phyloP scores from a whole-genome alignment of 805 yeast genomes.

The Lipomyces anomalus region DNA sequence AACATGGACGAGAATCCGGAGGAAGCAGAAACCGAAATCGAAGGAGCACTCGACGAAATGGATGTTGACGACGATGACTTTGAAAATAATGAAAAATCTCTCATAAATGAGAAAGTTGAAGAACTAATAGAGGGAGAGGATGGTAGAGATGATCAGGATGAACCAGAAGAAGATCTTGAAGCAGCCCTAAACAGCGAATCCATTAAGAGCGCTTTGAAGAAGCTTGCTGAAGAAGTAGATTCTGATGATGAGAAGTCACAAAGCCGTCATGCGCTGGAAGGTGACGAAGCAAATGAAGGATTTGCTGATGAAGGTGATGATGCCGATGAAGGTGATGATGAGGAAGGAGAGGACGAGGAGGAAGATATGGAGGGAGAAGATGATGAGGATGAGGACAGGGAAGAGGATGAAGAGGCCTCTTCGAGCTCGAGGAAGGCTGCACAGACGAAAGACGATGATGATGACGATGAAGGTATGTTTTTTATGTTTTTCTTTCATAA shows the following conservation, averaged over 20 bases:
- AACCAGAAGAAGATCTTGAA: background rate
- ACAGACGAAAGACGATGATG: conserved; percentile 7
- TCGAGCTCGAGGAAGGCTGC: conserved; percentile 1
- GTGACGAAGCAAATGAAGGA: background rate
- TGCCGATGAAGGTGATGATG: conserved; percentile 15
- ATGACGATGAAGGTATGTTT: conserved; percentile 18
- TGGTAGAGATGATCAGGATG: background rate
- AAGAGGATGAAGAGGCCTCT: conserved; percentile 11
- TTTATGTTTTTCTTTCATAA: conserved; percentile 14
- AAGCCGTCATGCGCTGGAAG: background rate
- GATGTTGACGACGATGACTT: conserved; percentile 2
- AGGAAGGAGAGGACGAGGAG: conserved; percentile 21
- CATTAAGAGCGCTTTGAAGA: conserved; percentile 1
- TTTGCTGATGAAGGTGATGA: conserved; percentile 6
- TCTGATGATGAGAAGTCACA: conserved; percentile 8
- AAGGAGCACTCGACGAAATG: conserved; percentile 17
- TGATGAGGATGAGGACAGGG: conserved; percentile 23
- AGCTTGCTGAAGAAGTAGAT: conserved; percentile 3
- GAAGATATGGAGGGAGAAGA: conserved; percentile 23
- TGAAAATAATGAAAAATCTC: background rate
- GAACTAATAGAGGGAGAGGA: background rate
- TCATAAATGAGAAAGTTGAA: background rate
- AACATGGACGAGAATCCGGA: conserved; percentile 18
- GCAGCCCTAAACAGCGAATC: conserved; percentile 1
- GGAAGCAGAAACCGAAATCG: conserved; percentile 24